Evolutionary conservation across 768 basidiomycete species (phyloP).

Genomic region (Daedalea quercina): DNA sequence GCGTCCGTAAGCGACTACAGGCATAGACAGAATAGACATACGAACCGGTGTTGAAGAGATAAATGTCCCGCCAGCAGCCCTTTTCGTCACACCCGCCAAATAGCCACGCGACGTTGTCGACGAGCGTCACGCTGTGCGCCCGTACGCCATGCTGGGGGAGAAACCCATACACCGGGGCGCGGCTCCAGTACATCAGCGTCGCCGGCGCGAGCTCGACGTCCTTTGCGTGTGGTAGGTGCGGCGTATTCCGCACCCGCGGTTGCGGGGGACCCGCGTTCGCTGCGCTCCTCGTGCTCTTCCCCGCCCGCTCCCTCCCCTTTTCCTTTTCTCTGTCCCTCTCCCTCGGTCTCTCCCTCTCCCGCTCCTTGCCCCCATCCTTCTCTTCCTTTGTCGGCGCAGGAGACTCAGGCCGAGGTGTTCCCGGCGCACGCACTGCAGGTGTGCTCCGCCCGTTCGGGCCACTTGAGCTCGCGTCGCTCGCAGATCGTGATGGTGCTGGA

Average conservation of each 20-base stretch:
- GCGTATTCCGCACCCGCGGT: slow-evolving; percentile 38
- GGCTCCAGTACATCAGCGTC: slow-evolving; percentile 82
- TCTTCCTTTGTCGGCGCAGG: slow-evolving; percentile 10
- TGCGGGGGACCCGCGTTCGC: slow-evolving; percentile 14
- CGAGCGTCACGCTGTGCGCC: slow-evolving; percentile 78
- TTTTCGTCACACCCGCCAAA: slow-evolving; percentile 87
- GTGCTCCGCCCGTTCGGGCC: slow-evolving; percentile 4
- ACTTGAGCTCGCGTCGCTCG: slow-evolving; percentile 9
- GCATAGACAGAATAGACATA: neutral
- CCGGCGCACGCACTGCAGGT: neutral
- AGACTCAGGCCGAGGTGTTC: slow-evolving; percentile 10
- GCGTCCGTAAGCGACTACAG: neutral
- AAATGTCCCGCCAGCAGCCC: slow-evolving; percentile 67
- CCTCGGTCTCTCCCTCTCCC: slow-evolving; percentile 10
- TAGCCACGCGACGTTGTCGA: slow-evolving; percentile 79
- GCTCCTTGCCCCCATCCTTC: slow-evolving; percentile 4
- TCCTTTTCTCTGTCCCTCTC: slow-evolving; percentile 9
- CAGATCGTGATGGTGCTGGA: slow-evolving; percentile 5
- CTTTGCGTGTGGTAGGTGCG: slow-evolving; percentile 55
- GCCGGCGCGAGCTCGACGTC: slow-evolving; percentile 56
- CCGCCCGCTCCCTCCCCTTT: slow-evolving; percentile 7
- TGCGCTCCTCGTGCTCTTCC: slow-evolving; percentile 5
- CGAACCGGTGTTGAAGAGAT: slow-evolving; percentile 79
- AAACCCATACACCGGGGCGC: slow-evolving; percentile 69
- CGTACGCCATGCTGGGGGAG: slow-evolving; percentile 66